Evolutionary conservation across 2,329 filamentous ascomycete genomes (phyloP), one percentile per base, ranked within the genome.

Genomic region (Colletotrichum aenigma): DNA sequence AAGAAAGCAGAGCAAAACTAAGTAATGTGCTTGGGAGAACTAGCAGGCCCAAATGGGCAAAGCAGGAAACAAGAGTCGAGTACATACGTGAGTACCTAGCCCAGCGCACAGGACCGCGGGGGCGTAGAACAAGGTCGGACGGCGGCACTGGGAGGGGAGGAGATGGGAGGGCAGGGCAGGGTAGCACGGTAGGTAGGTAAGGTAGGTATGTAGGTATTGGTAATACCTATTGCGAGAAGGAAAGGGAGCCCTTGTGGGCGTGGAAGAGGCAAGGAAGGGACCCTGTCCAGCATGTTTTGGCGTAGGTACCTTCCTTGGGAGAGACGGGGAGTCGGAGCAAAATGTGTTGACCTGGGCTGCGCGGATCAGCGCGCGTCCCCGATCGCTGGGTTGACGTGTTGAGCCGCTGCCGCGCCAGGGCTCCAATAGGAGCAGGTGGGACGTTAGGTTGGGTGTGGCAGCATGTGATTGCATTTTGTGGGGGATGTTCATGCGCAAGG

Each of bases 401-500:
- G 73, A 75, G 74, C 74, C 74, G 70, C 74, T 56, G 71, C 71
- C n/a, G 70, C 48, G 70, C 65, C 70, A 73, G 73, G 73, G 70
- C 62, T 68, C 69, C 62, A 75, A 68, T 68, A 71, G 70, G 70
- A 75, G 73, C 55, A 60, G 28, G 69, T 73, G 73, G 64, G 70
- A 67, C 73, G 70, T 73, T 73, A 58, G n/a, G n/a, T 56, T 28
- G 32, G 18, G 58, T 52, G 43, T 72, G 69, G 73, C 64, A 73
- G 73, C 73, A 75, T 75, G 73, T 75, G 73, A 75, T 73, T 75
- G 55, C 43, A 73, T 68, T 68, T 34, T 73, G 73, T 75, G 73
- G 73, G 73, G 64, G 70, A 75, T 68, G 73, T 75, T 73, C 73
- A 73, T 73, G 73, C 73, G 70, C 70, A 13, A 56, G 26, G 66